Base-by-base conservation (phyloP, 1,284 basidiomycete species). In the Gastroboletus turbinatus region DNA sequence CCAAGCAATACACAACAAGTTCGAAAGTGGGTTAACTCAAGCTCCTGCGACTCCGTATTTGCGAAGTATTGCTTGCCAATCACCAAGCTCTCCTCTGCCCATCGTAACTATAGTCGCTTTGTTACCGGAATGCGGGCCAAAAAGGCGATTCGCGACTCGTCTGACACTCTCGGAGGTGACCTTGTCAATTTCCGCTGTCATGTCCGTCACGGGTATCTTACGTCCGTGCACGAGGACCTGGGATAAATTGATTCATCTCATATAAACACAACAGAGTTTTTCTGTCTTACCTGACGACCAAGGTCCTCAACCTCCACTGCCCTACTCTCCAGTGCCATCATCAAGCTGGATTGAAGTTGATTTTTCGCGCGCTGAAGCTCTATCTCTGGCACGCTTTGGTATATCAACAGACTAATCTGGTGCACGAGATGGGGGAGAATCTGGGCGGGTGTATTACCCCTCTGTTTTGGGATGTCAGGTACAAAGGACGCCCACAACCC, bases 241-340 rank as follows among this genome's bases (percentile, higher is more conserved):
- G 21, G 74, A 50, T 60, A 45, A 60, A 55, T 27, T 2, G 21
- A 43, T 58, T 17, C 53, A 40, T 17, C 30, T 8, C 25, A 3
- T 27, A 46, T 21, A 48, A 39, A 54, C 23, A 46, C 5, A 48
- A 9, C 27, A 56, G 29, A 44, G 17, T 49, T 17, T 53, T 42
- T 47, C 32, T 27, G 44, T 17, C 76, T n/a, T 62, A 87, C 86
- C 83, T 90, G 88, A 63, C 90, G 79, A 33, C 92, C 92, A 16
- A 93, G 78, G 75, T 95, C 94, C 72, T 96, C 94, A 1, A 96
- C 93, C 67, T 94, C 93, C 3, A 98, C 87, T 25, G 92, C 79
- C 38, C 93, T 78, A 67, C 92, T 95, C 78, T 99, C 96, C 44
- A 98, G 76, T 5, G 94, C 93, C 96, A 98, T 98, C 76, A 96